These are phyloP conservation scores for Clitoria ternatea DNA, from an alignment of 306 rosid genomes.

Conservation along the genomic window DNA sequence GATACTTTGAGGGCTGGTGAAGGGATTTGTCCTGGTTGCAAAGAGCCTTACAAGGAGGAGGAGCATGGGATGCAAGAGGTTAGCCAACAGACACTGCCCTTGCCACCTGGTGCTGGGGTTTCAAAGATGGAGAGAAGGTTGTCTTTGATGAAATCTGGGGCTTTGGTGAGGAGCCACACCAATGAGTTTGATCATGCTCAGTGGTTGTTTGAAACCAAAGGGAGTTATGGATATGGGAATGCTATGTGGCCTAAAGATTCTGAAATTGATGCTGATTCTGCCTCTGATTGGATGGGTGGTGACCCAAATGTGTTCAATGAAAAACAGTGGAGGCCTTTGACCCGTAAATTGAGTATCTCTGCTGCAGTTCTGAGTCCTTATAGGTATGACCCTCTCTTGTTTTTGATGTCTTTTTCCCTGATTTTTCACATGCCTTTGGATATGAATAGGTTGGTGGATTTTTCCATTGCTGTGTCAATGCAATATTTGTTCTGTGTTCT, in stretches of 20 bases:
- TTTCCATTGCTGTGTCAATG: background rate
- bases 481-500: background rate
- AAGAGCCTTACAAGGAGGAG: slow-evolving; percentile 42
- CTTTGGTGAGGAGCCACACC: slow-evolving; percentile 34
- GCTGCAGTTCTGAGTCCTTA: slow-evolving; percentile 72
- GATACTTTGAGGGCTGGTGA: slow-evolving; percentile 48
- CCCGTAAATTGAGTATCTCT: slow-evolving; percentile 49
- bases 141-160: slow-evolving; percentile 49
- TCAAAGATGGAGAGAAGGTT: slow-evolving; percentile 57
- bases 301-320: slow-evolving; percentile 50
- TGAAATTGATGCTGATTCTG: slow-evolving; percentile 36
- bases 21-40: slow-evolving; percentile 62
- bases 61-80: slow-evolving; percentile 26
- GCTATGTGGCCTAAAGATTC: slow-evolving; percentile 69
- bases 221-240: slow-evolving; percentile 72
- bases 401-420: background rate
- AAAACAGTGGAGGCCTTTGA: slow-evolving; percentile 63
- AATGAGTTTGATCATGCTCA: slow-evolving; percentile 51
- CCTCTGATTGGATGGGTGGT: slow-evolving; percentile 49
- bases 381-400: slow-evolving; percentile 36
- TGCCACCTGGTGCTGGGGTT: slow-evolving; percentile 28
- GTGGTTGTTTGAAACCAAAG: slow-evolving; percentile 68
- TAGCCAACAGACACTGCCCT: slow-evolving; percentile 14
- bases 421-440: background rate
- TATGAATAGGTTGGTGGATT: background rate